Evolutionary conservation across 805 yeast species (phyloP).

Genomic region (Diddensiella santjacobensis): DNA sequence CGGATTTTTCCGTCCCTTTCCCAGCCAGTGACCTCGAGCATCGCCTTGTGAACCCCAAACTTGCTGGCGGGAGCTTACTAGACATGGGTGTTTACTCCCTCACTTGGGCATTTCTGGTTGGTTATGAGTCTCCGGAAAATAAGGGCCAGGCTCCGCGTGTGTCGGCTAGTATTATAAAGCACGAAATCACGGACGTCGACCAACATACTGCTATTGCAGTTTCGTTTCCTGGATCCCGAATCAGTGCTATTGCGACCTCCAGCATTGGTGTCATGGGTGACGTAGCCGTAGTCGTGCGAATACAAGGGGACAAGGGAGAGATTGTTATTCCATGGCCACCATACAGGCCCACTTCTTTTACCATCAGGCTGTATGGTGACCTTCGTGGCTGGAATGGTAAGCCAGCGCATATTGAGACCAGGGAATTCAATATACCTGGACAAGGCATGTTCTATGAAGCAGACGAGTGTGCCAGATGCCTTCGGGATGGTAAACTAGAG

Average conservation of each 20-base stretch:
- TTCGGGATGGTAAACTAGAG: slow-evolving; percentile 39
- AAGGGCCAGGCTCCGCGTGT: slow-evolving; percentile 15
- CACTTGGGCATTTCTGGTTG: slow-evolving; percentile 35
- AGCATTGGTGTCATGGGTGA: slow-evolving; percentile 7
- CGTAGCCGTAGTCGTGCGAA: slow-evolving; percentile 5
- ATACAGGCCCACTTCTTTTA: slow-evolving; percentile 23
- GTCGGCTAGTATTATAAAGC: slow-evolving; percentile 14
- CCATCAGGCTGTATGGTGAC: slow-evolving; percentile 13
- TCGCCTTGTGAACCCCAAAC: slow-evolving; percentile 41
- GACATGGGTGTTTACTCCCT: slow-evolving; percentile 54
- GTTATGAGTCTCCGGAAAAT: slow-evolving; percentile 21
- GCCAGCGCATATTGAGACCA: slow-evolving; percentile 9
- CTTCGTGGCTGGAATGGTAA: too few relatives aligned
- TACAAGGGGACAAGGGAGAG: slow-evolving; percentile 16
- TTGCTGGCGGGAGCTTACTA: slow-evolving; percentile 56
- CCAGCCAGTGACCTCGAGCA: slow-evolving; percentile 12
- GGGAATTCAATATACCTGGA: slow-evolving; percentile 17
- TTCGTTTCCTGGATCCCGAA: slow-evolving; percentile 15
- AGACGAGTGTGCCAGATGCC: slow-evolving; percentile 47
- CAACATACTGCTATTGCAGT: slow-evolving; percentile 14
- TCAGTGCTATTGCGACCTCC: slow-evolving; percentile 16
- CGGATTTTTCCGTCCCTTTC: slow-evolving; percentile 32
- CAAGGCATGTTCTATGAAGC: slow-evolving; percentile 56
- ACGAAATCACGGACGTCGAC: slow-evolving; percentile 17
- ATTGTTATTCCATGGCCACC: slow-evolving; percentile 21